These are phyloP conservation scores for Melastoma candidum DNA, from an alignment of 441 rosid species.

Conservation along the genomic window DNA sequence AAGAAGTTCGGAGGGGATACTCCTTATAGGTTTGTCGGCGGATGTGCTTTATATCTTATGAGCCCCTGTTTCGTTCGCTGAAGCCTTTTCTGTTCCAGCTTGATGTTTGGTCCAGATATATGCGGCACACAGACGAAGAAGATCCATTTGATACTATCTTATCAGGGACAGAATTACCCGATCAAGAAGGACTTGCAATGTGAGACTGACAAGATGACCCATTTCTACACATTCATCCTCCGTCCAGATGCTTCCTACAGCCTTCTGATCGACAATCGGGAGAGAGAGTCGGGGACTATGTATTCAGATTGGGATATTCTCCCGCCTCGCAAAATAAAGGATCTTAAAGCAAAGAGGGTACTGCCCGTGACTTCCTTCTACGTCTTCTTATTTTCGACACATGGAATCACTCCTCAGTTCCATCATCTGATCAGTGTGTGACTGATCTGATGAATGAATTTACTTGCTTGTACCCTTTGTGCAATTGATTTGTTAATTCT, in stretches of 20 bases:
- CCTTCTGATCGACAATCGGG: slow-evolving; percentile 71
- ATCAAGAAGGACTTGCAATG: slow-evolving; percentile 80
- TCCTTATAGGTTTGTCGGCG: slow-evolving; percentile 53
- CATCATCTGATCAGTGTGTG: no score
- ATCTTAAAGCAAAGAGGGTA: slow-evolving; percentile 68
- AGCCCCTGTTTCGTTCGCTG: no score
- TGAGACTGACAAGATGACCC: slow-evolving; percentile 85
- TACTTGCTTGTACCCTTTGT: neutral
- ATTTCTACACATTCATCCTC: slow-evolving; percentile 90
- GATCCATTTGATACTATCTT: slow-evolving; percentile 76
- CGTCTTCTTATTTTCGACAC: no score
- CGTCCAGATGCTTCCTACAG: slow-evolving; percentile 91
- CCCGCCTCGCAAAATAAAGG: slow-evolving; percentile 75
- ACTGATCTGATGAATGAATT: no score
- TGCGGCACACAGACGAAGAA: slow-evolving; percentile 89
- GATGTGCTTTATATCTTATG: no score
- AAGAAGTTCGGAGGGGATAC: slow-evolving; percentile 94
- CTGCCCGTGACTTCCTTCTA: neutral
- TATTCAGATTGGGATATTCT: slow-evolving; percentile 94
- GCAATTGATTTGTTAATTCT: neutral
- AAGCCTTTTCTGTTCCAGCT: slow-evolving; percentile 32
- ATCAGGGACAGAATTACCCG: slow-evolving; percentile 94
- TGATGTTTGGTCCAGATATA: slow-evolving; percentile 97
- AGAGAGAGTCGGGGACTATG: slow-evolving; percentile 88
- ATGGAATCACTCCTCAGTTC: no score